Evolutionary conservation across 2,329 filamentous ascomycete species (phyloP).

Genomic region (Cladosporium sp.): DNA sequence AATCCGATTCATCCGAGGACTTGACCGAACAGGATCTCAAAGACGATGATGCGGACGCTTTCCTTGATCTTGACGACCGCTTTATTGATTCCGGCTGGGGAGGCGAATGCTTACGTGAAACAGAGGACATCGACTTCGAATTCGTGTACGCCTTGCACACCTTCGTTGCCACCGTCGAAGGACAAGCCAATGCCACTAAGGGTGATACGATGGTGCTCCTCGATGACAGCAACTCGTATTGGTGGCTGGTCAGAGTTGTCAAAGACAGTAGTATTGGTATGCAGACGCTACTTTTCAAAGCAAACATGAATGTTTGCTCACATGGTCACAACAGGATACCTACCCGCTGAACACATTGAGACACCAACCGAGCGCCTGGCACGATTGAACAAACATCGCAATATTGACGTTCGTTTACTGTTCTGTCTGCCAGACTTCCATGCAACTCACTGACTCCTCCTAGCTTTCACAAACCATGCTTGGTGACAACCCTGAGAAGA

Average conservation of each 20-base stretch:
- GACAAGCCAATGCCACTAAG: slow-evolving; percentile 96
- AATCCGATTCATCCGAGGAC: slow-evolving; percentile 26
- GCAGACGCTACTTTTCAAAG: slow-evolving; percentile 27
- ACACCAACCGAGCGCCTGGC: slow-evolving; percentile 96
- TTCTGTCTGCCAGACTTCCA: background rate
- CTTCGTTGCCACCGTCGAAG: slow-evolving; percentile 95
- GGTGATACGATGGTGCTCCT: slow-evolving; percentile 98
- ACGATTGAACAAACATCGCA: slow-evolving; percentile 93
- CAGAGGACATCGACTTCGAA: slow-evolving; percentile 99
- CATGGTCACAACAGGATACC: slow-evolving; percentile 62
- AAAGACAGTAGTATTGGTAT: slow-evolving; percentile 92
- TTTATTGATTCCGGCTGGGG: slow-evolving; percentile 71
- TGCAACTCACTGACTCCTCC: slow-evolving; percentile 24
- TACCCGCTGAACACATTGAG: slow-evolving; percentile 97
- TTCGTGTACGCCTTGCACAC: slow-evolving; percentile 98
- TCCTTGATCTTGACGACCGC: slow-evolving; percentile 53
- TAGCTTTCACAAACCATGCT: slow-evolving; percentile 68
- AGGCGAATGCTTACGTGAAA: slow-evolving; percentile 79
- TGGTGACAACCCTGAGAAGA: slow-evolving; percentile 70
- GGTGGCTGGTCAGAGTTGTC: slow-evolving; percentile 96
- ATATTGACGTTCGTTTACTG: slow-evolving; percentile 76
- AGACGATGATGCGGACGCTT: slow-evolving; percentile 61
- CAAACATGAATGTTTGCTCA: background rate
- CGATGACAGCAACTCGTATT: slow-evolving; percentile 99
- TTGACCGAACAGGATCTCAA: slow-evolving; percentile 22